Evolutionary conservation across 352 stramenopile species (phyloP).

Genomic region (Lagenidium giganteum): DNA sequence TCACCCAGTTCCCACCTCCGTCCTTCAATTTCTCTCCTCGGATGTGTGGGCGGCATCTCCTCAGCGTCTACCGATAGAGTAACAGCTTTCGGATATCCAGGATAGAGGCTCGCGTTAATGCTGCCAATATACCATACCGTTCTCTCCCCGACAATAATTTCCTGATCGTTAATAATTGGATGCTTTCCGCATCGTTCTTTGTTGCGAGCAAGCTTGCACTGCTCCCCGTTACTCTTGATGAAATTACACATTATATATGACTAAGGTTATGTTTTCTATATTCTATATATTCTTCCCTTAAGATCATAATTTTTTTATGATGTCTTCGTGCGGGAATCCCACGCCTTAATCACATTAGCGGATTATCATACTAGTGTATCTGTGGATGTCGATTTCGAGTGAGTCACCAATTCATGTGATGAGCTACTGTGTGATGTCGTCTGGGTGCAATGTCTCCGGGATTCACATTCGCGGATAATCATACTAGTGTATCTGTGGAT

Average conservation of each 20-base stretch:
- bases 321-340: background rate
- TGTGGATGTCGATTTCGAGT: conserved; percentile 6
- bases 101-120: no score
- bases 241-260: conserved; percentile 16
- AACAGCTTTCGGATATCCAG: no score
- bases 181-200: conserved; percentile 17
- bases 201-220: conserved; percentile 15
- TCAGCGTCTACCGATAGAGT: no score
- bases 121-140: no score
- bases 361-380: conserved; percentile 7
- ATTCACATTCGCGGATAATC: background rate
- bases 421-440: no score
- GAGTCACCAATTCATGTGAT: no score
- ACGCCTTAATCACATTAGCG: conserved; percentile 6
- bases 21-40: no score
- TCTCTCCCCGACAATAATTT: conserved; percentile 12
- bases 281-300: conserved; percentile 11
- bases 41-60: no score
- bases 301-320: conserved; percentile 12
- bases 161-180: conserved; percentile 9
- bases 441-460: no score
- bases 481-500: no score
- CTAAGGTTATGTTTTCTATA: conserved; percentile 14
- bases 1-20: no score
- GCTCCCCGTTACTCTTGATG: conserved; percentile 12